A percentile compares a stretch with the other conserved stretches of the same genome.
Conservation (phyloP, 768 basidiomycete genomes). For the Boletus subparvulus region DNA sequence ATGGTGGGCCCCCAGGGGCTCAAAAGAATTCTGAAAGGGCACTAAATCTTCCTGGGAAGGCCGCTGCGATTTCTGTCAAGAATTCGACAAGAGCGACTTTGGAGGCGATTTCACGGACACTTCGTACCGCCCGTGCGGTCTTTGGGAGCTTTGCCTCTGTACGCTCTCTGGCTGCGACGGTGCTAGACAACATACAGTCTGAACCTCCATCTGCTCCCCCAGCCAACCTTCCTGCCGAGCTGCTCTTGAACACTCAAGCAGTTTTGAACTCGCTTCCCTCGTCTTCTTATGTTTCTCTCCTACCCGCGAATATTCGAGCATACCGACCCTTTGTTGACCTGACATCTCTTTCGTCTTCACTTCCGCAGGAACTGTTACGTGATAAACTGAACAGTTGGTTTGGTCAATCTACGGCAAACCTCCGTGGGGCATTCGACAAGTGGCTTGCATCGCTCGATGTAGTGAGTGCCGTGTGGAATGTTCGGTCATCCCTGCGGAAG, state of each 20-base stretch:
- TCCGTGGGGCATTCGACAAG: conserved; percentile 44
- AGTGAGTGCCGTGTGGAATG: conserved; percentile 69
- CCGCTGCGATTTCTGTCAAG: conserved; percentile 50
- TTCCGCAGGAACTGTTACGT: conserved; percentile 44
- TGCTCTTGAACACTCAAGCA: conserved; percentile 62
- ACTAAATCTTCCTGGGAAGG: conserved; percentile 27
- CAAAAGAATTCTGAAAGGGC: conserved; percentile 1
- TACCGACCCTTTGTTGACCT: conserved; percentile 88
- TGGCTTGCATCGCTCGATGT: conserved; percentile 63
- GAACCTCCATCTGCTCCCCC: conserved; percentile 36
- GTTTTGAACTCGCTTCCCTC: conserved; percentile 76
- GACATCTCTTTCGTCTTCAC: conserved; percentile 52
- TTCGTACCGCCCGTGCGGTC: conserved; percentile 54
- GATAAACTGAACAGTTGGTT: conserved; percentile 66
- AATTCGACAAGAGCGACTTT: conserved; percentile 53
- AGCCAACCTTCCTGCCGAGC: conserved; percentile 44
- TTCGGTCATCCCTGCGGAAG: conserved; percentile 52
- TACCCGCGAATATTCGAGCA: conserved; percentile 66
- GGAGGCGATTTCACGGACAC: conserved; percentile 56
- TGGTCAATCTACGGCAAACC: conserved; percentile 43
- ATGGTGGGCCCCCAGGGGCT: conserved; percentile 35
- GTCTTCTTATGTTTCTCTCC: conserved; percentile 74
- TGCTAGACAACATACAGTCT: conserved; percentile 63
- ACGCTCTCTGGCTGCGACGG: conserved; percentile 51
- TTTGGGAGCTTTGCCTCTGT: conserved; percentile 44